These are phyloP conservation scores for Dactylis glomerata DNA, from an alignment of 176 grass and related monocot species.

Conservation along the genomic window DNA sequence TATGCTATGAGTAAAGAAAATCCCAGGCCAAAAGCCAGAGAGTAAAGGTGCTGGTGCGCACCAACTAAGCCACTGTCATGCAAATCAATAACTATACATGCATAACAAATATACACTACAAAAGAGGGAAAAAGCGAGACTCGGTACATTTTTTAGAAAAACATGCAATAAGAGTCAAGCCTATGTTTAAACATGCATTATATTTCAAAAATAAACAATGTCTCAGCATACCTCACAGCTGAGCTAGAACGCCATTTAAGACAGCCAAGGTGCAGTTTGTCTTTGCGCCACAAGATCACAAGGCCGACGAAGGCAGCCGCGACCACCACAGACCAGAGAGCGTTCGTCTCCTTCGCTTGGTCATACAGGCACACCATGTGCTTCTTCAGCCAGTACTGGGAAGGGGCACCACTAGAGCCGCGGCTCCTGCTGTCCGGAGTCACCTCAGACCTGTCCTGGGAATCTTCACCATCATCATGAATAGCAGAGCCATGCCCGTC, in stretches of 20 bases:
- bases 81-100: not conserved
- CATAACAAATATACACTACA: not conserved
- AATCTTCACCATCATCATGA: slow-evolving; percentile 21
- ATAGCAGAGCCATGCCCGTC: not conserved
- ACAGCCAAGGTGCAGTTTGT: slow-evolving; percentile 59
- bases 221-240: slow-evolving; percentile 47
- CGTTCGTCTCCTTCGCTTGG: slow-evolving; percentile 71
- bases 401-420: slow-evolving; percentile 25
- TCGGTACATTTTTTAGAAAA: not conserved
- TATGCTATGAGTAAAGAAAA: not conserved
- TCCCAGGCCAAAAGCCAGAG: not conserved
- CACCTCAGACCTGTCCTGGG: not conserved
- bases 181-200: not conserved
- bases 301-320: slow-evolving; percentile 74
- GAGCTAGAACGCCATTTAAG: slow-evolving; percentile 51
- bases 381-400: slow-evolving; percentile 70
- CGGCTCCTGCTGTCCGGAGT: not conserved
- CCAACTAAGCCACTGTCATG: not conserved
- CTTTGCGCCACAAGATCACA: slow-evolving; percentile 85
- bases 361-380: slow-evolving; percentile 64
- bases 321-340: slow-evolving; percentile 85
- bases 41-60: not conserved
- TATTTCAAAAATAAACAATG: not conserved
- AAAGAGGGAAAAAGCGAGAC: not conserved
- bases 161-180: not conserved